Conservation (phyloP, 306 rosid genomes). For the Senna tora region DNA sequence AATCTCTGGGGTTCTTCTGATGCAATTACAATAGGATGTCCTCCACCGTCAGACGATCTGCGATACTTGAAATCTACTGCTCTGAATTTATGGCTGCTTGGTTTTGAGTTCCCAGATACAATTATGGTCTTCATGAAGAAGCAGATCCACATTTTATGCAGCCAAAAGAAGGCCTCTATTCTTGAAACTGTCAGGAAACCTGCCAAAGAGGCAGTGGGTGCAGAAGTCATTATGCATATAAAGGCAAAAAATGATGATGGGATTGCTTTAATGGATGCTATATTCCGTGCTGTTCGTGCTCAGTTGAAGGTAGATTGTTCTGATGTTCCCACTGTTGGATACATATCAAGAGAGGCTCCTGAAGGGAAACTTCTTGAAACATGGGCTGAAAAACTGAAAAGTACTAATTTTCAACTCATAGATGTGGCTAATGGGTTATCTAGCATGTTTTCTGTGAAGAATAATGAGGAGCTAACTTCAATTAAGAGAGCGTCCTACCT, state of each 20-base stretch:
- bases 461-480: slow-evolving; percentile 68
- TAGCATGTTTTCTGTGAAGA: slow-evolving; percentile 67
- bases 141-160: slow-evolving; percentile 83
- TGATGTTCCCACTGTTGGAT: slow-evolving; percentile 65
- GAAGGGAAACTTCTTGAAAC: slow-evolving; percentile 81
- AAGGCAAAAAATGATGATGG: slow-evolving; percentile 87
- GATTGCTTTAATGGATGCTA: slow-evolving; percentile 64
- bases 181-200: slow-evolving; percentile 69
- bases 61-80: slow-evolving; percentile 92
- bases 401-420: slow-evolving; percentile 49
- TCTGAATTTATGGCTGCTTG: slow-evolving; percentile 79
- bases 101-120: slow-evolving; percentile 94
- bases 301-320: slow-evolving; percentile 63
- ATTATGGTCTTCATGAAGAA: slow-evolving; percentile 82
- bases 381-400: slow-evolving; percentile 78
- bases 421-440: slow-evolving; percentile 87
- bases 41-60: slow-evolving; percentile 88
- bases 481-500: slow-evolving; percentile 83
- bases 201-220: slow-evolving; percentile 74
- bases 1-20: slow-evolving; percentile 82
- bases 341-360: slow-evolving; percentile 80
- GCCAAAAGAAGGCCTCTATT: slow-evolving; percentile 86
- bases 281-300: slow-evolving; percentile 62
- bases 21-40: slow-evolving; percentile 69
- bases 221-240: slow-evolving; percentile 77